phyloP scores from a whole-genome alignment of 352 stramenopile genomes.

The Phytophthora tubulina region DNA sequence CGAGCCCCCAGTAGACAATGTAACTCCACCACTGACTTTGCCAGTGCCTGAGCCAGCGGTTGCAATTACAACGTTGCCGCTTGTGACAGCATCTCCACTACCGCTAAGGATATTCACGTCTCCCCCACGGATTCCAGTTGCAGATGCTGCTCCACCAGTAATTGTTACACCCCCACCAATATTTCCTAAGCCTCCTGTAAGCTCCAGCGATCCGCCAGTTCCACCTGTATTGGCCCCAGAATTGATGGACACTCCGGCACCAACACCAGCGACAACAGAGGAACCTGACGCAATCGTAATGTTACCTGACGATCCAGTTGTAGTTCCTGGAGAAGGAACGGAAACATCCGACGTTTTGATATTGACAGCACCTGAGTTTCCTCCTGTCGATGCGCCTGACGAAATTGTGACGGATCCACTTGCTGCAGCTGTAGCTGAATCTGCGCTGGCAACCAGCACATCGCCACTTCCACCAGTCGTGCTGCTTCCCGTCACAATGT shows the following conservation, averaged over 20 bases:
- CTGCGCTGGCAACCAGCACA: conserved; percentile 56
- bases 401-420: conserved; percentile 31
- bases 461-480: conserved; percentile 59
- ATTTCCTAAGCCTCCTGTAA: conserved; percentile 25
- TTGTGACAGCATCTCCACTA: conserved; percentile 20
- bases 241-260: conserved; percentile 14
- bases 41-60: conserved; percentile 30
- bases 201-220: conserved; percentile 21
- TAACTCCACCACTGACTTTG: conserved; percentile 38
- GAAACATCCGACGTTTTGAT: conserved; percentile 29
- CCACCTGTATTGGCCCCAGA: conserved; percentile 18
- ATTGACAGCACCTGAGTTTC: conserved; percentile 28
- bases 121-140: conserved; percentile 16
- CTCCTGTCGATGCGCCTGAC: conserved; percentile 24
- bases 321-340: neutral
- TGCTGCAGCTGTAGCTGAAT: conserved; percentile 16
- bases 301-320: conserved; percentile 29
- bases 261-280: conserved; percentile 6
- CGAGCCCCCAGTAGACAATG: conserved; percentile 36
- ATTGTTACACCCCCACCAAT: conserved; percentile 24
- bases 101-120: conserved; percentile 31
- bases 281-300: conserved; percentile 24
- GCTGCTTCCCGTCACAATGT: conserved; percentile 31
- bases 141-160: conserved; percentile 16
- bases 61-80: conserved; percentile 35